Evolutionary conservation across 176 grass and related monocot species (phyloP).

Genomic region (Areca catechu): DNA sequence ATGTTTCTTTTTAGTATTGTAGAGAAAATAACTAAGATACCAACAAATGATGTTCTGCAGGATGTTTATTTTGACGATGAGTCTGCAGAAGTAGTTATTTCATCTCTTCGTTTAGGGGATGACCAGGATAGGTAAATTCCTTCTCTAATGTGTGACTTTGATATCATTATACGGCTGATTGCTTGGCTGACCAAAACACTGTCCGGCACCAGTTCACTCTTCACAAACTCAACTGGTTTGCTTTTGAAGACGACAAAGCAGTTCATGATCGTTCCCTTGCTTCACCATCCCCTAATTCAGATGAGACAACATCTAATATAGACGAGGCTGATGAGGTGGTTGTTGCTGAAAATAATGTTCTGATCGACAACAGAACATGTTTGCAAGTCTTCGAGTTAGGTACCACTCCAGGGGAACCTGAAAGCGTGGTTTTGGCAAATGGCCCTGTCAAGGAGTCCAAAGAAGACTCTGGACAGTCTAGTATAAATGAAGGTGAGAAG

Average conservation of each 20-base stretch:
- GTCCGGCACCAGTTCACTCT: slow-evolving; percentile 57
- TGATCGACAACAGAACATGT: slow-evolving; percentile 21
- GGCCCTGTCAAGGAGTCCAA: slow-evolving; percentile 4
- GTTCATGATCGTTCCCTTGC: slow-evolving; percentile 49
- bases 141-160: background rate
- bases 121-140: slow-evolving; percentile 56
- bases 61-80: slow-evolving; percentile 99
- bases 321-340: slow-evolving; percentile 36
- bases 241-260: slow-evolving; percentile 85
- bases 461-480: slow-evolving; percentile 1
- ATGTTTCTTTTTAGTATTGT: too few relatives aligned
- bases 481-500: background rate
- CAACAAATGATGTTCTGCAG: slow-evolving; percentile 21
- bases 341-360: slow-evolving; percentile 18
- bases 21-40: too few relatives aligned
- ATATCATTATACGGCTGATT: background rate
- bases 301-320: slow-evolving; percentile 19
- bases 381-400: background rate
- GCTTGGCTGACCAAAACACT: slow-evolving; percentile 23
- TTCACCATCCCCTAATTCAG: slow-evolving; percentile 63
- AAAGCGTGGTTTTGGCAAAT: background rate
- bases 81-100: slow-evolving; percentile 93
- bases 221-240: slow-evolving; percentile 99
- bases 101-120: slow-evolving; percentile 70
- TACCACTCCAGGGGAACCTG: background rate